A percentile compares a stretch with the other conserved stretches of the same genome.
Evolutionary conservation across 306 rosid species (phyloP).

Genomic region (Lotus japonicus): DNA sequence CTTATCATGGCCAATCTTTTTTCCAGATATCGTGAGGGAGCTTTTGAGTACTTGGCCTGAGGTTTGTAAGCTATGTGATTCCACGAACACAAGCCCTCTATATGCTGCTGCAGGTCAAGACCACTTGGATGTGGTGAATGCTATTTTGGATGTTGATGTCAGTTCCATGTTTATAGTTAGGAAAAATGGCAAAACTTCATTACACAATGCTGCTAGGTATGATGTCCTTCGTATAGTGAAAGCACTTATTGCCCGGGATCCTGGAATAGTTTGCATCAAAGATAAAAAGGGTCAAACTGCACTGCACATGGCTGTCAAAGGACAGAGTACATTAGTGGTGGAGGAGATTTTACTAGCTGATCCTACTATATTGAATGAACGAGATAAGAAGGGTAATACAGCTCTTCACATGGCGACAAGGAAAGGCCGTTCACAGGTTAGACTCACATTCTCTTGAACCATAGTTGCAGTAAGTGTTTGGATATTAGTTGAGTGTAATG

Average conservation of each 20-base stretch:
- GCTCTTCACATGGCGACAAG: slow-evolving; percentile 91
- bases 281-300: slow-evolving; percentile 96
- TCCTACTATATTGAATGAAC: slow-evolving; percentile 59
- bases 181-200: slow-evolving; percentile 88
- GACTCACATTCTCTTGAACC: neutral
- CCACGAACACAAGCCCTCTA: slow-evolving; percentile 80
- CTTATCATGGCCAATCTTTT: neutral
- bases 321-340: slow-evolving; percentile 54
- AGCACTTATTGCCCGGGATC: slow-evolving; percentile 57
- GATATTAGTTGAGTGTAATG: no score
- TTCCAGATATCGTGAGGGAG: slow-evolving; percentile 72
- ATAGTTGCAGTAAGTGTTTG: no score
- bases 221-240: slow-evolving; percentile 54
- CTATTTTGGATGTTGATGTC: slow-evolving; percentile 75
- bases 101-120: slow-evolving; percentile 79
- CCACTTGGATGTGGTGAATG: slow-evolving; percentile 73
- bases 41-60: slow-evolving; percentile 67
- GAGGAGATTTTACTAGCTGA: slow-evolving; percentile 68
- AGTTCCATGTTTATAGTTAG: slow-evolving; percentile 58
- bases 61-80: slow-evolving; percentile 62
- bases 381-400: slow-evolving; percentile 90
- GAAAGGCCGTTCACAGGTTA: slow-evolving; percentile 86
- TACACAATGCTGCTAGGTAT: slow-evolving; percentile 79
- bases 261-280: slow-evolving; percentile 63
- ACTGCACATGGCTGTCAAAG: slow-evolving; percentile 95